These are phyloP conservation scores for Torulaspora globosa DNA, from an alignment of 1,139 yeast species.

Conservation along the genomic window DNA sequence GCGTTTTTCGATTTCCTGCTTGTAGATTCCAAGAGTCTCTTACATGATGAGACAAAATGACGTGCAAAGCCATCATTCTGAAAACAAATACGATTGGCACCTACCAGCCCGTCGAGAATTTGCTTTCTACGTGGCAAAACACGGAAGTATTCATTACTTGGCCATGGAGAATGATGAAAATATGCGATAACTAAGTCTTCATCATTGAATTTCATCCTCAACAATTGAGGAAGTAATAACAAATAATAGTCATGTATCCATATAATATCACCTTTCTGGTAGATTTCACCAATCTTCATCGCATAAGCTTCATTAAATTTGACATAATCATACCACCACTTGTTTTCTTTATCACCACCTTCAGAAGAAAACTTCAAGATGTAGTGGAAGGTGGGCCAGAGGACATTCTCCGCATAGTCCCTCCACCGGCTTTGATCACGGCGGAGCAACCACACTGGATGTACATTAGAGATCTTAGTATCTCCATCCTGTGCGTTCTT, in stretches of 20 bases:
- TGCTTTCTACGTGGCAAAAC: constrained; percentile 79
- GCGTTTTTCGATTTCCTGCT: constrained; percentile 39
- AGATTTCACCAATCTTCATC: constrained; percentile 64
- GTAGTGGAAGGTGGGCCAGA: constrained; percentile 96
- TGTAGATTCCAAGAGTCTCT: constrained; percentile 70
- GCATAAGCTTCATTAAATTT: constrained; percentile 87
- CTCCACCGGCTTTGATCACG: constrained; percentile 75
- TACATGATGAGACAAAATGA: constrained; percentile 86
- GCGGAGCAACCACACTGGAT: constrained; percentile 82
- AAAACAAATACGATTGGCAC: constrained; percentile 80
- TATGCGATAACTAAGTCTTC: constrained; percentile 67
- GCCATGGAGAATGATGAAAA: constrained; percentile 87
- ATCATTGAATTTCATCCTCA: constrained; percentile 76
- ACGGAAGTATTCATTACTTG: constrained; percentile 91
- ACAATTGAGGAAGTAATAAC: constrained; percentile 75
- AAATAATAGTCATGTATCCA: constrained; percentile 95
- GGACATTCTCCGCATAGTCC: constrained; percentile 77
- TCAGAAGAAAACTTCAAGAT: constrained; percentile 64
- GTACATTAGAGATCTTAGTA: constrained; percentile 46
- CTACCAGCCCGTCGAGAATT: constrained; percentile 83
- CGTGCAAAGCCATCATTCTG: constrained; percentile 83
- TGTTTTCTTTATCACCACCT: constrained; percentile 65
- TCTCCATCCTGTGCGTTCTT: constrained; percentile 44
- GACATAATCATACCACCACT: constrained; percentile 91
- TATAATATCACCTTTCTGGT: constrained; percentile 85